These are phyloP conservation scores for Neonectria ditissima DNA, from an alignment of 2,329 filamentous ascomycete species.

Conservation along the genomic window DNA sequence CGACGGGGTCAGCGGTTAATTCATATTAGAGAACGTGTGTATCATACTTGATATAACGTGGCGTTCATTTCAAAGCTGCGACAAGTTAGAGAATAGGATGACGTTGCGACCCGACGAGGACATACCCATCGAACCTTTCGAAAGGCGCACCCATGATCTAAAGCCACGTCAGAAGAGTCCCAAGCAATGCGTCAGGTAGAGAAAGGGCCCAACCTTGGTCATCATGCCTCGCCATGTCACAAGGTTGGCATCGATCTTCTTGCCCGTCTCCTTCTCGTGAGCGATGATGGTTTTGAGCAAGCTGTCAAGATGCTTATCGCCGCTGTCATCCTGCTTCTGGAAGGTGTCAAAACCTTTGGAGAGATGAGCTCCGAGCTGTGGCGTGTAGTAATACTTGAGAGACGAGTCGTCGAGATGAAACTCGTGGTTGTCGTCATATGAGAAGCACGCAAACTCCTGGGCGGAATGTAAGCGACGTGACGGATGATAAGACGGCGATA, in stretches of 20 bases:
- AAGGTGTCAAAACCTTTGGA: constrained; percentile 86
- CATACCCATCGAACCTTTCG: constrained; percentile 81
- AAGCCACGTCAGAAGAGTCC: constrained; percentile 24
- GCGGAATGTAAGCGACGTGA: constrained; percentile 20
- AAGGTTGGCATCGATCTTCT: constrained; percentile 79
- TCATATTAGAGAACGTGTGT: not conserved
- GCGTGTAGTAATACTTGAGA: constrained; percentile 89
- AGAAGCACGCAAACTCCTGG: constrained; percentile 92
- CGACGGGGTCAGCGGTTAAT: constrained; percentile 30
- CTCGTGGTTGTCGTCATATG: constrained; percentile 85
- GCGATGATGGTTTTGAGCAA: constrained; percentile 80
- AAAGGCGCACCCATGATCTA: constrained; percentile 89
- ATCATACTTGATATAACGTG: constrained; percentile 84
- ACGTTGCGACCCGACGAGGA: constrained; percentile 19
- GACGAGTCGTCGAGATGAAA: constrained; percentile 83
- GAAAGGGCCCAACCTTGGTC: constrained; percentile 77
- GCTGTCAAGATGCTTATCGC: constrained; percentile 89
- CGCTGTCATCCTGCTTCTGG: constrained; percentile 81
- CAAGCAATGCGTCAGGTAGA: not conserved
- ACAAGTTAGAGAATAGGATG: constrained; percentile 34
- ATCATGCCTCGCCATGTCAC: constrained; percentile 98
- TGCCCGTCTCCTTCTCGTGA: constrained; percentile 76
- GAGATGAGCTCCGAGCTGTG: constrained; percentile 76
- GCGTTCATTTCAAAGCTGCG: constrained; percentile 94
- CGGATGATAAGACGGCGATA: too few species aligned